These are phyloP conservation scores for Alternaria sp. DNA, from an alignment of 2,329 filamentous ascomycete genomes.

Conservation along the genomic window DNA sequence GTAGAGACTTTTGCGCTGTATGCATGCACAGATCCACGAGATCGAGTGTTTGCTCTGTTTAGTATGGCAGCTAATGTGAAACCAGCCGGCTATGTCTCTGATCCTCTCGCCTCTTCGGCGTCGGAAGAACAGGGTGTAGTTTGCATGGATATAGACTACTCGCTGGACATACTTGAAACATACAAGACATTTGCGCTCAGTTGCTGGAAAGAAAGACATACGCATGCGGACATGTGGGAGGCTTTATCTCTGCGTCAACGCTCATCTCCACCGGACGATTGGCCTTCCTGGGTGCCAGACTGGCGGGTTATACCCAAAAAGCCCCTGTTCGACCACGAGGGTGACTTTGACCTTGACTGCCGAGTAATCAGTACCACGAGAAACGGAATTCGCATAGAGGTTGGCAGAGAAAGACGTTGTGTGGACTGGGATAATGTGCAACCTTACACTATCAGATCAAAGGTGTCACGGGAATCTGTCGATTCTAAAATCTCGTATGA, in stretches of 20 bases:
- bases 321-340: rapidly evolving
- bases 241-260: not conserved
- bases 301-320: not conserved
- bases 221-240: not conserved
- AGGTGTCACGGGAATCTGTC: no score
- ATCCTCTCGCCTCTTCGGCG: not conserved
- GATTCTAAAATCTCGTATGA: rapidly evolving
- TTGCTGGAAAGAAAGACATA: not conserved
- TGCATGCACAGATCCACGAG: not conserved
- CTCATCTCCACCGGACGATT: not conserved
- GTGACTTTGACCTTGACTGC: rapidly evolving
- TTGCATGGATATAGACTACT: not conserved
- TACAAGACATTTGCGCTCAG: not conserved
- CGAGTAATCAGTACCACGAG: not conserved
- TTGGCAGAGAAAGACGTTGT: not conserved
- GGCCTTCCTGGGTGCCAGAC: slow-evolving; percentile 9
- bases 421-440: not conserved
- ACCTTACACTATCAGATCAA: not conserved
- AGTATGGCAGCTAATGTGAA: not conserved
- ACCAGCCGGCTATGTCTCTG: rapidly evolving
- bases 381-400: not conserved
- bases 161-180: not conserved
- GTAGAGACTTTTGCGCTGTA: not conserved
- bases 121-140: rapidly evolving
- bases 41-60: not conserved